Conservation (phyloP, 2,329 filamentous ascomycete genomes). For the Sclerotinia subarctica region DNA sequence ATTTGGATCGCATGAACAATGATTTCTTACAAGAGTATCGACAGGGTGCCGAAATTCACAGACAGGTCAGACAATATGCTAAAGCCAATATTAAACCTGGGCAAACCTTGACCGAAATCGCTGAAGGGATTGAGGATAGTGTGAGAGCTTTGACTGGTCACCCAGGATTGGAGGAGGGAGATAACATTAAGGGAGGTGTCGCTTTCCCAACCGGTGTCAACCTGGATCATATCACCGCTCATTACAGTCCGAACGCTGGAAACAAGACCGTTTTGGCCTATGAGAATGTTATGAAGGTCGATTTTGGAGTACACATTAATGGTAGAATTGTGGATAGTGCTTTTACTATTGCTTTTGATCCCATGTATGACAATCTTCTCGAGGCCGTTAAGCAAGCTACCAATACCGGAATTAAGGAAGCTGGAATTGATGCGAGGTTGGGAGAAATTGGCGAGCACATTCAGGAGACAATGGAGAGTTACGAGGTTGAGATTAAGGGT, state of each 20-base stretch:
- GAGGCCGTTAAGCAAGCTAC: conserved; percentile 66
- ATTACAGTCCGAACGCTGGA: conserved; percentile 83
- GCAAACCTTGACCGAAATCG: conserved; percentile 75
- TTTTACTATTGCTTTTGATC: conserved; percentile 67
- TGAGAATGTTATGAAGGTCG: conserved; percentile 70
- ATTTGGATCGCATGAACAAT: conserved; percentile 75
- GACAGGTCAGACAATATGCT: conserved; percentile 81
- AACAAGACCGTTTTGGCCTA: conserved; percentile 70
- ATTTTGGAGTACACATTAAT: conserved; percentile 69
- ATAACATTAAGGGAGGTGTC: conserved; percentile 75
- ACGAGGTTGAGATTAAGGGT: conserved; percentile 54
- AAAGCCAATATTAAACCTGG: conserved; percentile 79
- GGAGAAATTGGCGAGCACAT: conserved; percentile 59
- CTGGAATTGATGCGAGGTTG: conserved; percentile 87
- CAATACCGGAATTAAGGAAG: conserved; percentile 78
- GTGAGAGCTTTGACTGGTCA: conserved; percentile 76
- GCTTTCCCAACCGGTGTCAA: conserved; percentile 83
- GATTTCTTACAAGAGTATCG: conserved; percentile 80
- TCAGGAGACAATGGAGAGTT: conserved; percentile 61
- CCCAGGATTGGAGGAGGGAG: conserved; percentile 71
- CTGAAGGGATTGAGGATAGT: conserved; percentile 81
- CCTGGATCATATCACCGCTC: conserved; percentile 80
- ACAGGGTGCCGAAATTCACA: conserved; percentile 82
- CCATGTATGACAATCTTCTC: conserved; percentile 65
- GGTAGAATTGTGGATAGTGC: conserved; percentile 69